Conservation (phyloP, 2,329 filamentous ascomycete genomes). For the Periconia sp. region DNA sequence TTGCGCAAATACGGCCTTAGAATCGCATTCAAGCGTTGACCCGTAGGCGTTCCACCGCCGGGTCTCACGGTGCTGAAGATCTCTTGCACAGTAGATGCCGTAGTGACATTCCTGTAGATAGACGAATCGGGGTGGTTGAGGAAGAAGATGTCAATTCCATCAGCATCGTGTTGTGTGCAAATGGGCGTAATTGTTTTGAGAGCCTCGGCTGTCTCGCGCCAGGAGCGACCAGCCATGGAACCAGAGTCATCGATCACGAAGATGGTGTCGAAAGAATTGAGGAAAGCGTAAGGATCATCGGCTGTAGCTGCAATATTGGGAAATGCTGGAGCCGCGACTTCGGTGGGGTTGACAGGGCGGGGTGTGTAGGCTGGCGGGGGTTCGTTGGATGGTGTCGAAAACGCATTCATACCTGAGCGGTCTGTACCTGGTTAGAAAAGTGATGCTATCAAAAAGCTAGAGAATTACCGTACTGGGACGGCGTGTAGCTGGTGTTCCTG, state of each 20-base stretch:
- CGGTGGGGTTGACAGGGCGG: slow-evolving; percentile 13
- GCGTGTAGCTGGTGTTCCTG: slow-evolving; percentile 41
- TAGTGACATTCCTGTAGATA: slow-evolving; percentile 70
- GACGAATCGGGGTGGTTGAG: slow-evolving; percentile 71
- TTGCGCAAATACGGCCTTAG: slow-evolving; percentile 72
- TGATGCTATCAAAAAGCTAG: not conserved
- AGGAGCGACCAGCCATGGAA: slow-evolving; percentile 79
- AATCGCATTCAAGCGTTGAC: slow-evolving; percentile 72
- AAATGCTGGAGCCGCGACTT: slow-evolving; percentile 6
- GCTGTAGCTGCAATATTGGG: slow-evolving; percentile 26
- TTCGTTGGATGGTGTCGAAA: slow-evolving; percentile 39
- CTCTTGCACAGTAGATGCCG: slow-evolving; percentile 62
- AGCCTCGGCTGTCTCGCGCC: slow-evolving; percentile 75
- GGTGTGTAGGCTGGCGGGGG: slow-evolving; percentile 50
- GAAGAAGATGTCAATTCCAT: slow-evolving; percentile 92
- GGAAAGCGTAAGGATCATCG: slow-evolving; percentile 77
- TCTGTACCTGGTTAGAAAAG: slow-evolving; percentile 22
- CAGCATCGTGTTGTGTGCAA: slow-evolving; percentile 77
- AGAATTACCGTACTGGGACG: slow-evolving; percentile 42
- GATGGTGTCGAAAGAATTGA: slow-evolving; percentile 80
- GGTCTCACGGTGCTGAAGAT: slow-evolving; percentile 77
- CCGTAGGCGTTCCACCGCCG: slow-evolving; percentile 73
- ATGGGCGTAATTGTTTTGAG: slow-evolving; percentile 79
- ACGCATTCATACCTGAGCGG: slow-evolving; percentile 33
- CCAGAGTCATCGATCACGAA: slow-evolving; percentile 93